These are phyloP conservation scores for Dictyophora rubrovolvata DNA, from an alignment of 768 basidiomycete genomes.

Conservation along the genomic window DNA sequence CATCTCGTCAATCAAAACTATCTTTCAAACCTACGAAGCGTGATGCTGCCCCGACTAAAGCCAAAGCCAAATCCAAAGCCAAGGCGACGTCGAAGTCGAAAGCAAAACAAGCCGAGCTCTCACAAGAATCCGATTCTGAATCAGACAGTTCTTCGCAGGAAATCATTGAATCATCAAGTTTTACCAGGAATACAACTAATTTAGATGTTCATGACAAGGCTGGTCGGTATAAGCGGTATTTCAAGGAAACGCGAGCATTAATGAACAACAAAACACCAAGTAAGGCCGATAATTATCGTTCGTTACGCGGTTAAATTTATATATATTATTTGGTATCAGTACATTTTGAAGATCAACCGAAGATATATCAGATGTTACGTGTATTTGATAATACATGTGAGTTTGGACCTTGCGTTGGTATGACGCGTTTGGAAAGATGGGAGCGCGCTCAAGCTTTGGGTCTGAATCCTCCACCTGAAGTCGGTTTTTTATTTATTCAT, in stretches of 20 bases:
- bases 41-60: conserved; percentile 21
- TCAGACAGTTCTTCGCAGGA: conserved; percentile 9
- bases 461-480: conserved; percentile 71
- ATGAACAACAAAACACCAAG: conserved; percentile 51
- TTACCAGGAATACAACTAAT: conserved; percentile 9
- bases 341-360: conserved; percentile 50
- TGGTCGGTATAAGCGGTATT: conserved; percentile 41
- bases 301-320: not conserved
- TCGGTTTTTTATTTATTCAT: conserved; percentile 22
- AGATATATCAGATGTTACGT: conserved; percentile 61
- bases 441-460: conserved; percentile 72
- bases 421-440: conserved; percentile 82
- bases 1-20: conserved; percentile 32
- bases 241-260: conserved; percentile 35
- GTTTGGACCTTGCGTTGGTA: conserved; percentile 72
- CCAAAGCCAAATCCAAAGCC: conserved; percentile 1
- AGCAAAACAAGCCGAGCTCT: not conserved
- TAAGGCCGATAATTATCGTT: conserved; percentile 28
- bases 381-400: conserved; percentile 74
- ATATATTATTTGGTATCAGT: conserved; percentile 31
- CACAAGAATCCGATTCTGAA: not conserved
- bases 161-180: conserved; percentile 10
- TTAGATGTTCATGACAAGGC: conserved; percentile 40
- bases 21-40: conserved; percentile 38
- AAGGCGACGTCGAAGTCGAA: not conserved